Evolutionary conservation across 352 stramenopile species (phyloP).

Genomic region (Globisporangium irregulare): DNA sequence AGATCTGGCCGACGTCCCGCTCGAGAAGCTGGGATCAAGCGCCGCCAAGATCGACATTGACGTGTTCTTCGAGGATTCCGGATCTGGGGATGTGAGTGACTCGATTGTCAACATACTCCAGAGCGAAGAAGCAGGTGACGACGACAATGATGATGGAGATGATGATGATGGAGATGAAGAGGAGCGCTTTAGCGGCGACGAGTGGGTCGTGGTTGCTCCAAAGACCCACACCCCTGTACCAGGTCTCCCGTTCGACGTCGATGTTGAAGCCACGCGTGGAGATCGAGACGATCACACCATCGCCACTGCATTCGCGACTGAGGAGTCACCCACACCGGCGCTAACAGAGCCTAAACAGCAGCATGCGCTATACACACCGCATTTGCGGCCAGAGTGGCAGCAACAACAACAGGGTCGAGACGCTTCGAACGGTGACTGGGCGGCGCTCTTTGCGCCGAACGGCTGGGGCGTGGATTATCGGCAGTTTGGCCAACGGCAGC

Average conservation of each 20-base stretch:
- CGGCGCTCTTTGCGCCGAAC: neutral
- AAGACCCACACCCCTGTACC: neutral
- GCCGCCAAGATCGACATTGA: conserved; percentile 13
- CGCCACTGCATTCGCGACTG: neutral
- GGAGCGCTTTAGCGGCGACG: conserved; percentile 2
- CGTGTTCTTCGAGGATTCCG: conserved; percentile 5
- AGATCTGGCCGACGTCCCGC: neutral
- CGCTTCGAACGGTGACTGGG: conserved; percentile 1
- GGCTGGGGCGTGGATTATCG: conserved; percentile 1
- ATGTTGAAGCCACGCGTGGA: neutral
- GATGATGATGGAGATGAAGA: neutral
- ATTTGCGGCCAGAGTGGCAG: neutral
- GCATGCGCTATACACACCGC: neutral
- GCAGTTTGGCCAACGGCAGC: conserved; percentile 6
- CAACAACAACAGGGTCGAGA: neutral
- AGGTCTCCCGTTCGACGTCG: neutral
- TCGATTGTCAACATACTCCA: neutral
- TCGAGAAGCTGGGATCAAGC: neutral
- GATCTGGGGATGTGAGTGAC: neutral
- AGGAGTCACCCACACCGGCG: neutral
- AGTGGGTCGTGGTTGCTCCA: conserved; percentile 5
- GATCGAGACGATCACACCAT: neutral
- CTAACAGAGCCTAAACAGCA: neutral
- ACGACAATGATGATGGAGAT: neutral
- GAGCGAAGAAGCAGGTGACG: neutral